Evolutionary conservation across 2,329 filamentous ascomycete species (phyloP).

Genomic region (Dactylonectria estremocensis): DNA sequence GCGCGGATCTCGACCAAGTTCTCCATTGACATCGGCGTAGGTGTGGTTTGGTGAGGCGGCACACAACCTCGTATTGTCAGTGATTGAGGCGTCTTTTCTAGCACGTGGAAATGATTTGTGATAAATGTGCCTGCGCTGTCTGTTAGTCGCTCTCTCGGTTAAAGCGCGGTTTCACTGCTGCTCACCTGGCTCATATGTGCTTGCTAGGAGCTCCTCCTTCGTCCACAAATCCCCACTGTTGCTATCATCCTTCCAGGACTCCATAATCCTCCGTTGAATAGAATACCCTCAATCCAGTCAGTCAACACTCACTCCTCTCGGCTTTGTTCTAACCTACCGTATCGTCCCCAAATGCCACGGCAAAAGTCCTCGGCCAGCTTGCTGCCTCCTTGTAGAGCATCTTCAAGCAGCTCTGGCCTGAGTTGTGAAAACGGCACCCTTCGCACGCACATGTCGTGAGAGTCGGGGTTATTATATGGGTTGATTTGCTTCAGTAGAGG

Average conservation of each 20-base stretch:
- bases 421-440: slow-evolving; percentile 29
- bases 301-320: not conserved
- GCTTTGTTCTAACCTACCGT: slow-evolving; percentile 32
- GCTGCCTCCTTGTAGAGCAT: slow-evolving; percentile 36
- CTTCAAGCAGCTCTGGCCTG: slow-evolving; percentile 22
- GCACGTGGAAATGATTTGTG: slow-evolving; percentile 38
- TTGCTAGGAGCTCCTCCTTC: slow-evolving; percentile 31
- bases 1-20: slow-evolving; percentile 36
- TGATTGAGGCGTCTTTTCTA: slow-evolving; percentile 33
- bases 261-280: slow-evolving; percentile 35
- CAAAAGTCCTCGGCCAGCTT: slow-evolving; percentile 36
- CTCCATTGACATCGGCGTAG: not conserved
- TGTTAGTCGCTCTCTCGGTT: not conserved
- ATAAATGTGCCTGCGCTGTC: slow-evolving; percentile 34
- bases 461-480: slow-evolving; percentile 39
- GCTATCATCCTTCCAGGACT: slow-evolving; percentile 23
- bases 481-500: slow-evolving; percentile 35
- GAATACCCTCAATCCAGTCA: slow-evolving; percentile 16
- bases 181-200: slow-evolving; percentile 40
- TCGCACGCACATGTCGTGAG: slow-evolving; percentile 39
- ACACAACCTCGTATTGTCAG: slow-evolving; percentile 38
- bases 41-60: slow-evolving; percentile 28
- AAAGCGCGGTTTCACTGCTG: not conserved
- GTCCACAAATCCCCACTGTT: slow-evolving; percentile 38
- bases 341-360: slow-evolving; percentile 41